Evolutionary conservation across 1,139 yeast genomes (phyloP).

Genomic region (Arxiozyma heterogenica): DNA sequence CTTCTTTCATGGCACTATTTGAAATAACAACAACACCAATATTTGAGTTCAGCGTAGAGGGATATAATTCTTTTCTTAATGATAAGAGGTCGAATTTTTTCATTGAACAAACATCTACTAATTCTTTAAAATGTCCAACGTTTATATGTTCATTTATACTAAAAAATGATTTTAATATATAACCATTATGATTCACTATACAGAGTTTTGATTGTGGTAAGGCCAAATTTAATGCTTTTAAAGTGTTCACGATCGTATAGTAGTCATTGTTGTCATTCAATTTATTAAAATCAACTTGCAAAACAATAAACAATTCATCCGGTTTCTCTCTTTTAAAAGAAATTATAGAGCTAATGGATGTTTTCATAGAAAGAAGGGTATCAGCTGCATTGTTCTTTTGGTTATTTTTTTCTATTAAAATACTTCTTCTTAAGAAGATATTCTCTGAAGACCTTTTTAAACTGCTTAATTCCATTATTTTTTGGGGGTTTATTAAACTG

Average conservation of each 20-base stretch:
- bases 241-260: conserved; percentile 16
- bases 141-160: conserved; percentile 9
- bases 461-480: conserved; percentile 14
- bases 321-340: conserved; percentile 26
- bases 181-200: conserved; percentile 15
- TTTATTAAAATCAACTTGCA: conserved; percentile 23
- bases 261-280: conserved; percentile 10
- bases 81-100: conserved; percentile 13
- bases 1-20: conserved; percentile 21
- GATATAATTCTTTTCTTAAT: conserved; percentile 12
- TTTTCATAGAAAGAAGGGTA: conserved; percentile 16
- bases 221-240: conserved; percentile 20
- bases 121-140: not conserved
- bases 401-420: conserved; percentile 5
- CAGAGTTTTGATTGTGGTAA: conserved; percentile 15
- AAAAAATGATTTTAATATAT: conserved; percentile 10
- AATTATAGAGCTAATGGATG: conserved; percentile 24
- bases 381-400: conserved; percentile 5
- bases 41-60: conserved; percentile 4
- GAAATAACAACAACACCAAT: conserved; percentile 25
- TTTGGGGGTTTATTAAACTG: conserved; percentile 15
- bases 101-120: not conserved
- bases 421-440: conserved; percentile 20
- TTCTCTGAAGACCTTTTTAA: conserved; percentile 12
- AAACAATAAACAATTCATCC: conserved; percentile 18